A percentile compares a stretch with the other conserved stretches of the same genome.
Conservation (phyloP, 2,329 filamentous ascomycete genomes). For the Herpotrichia juniperi region DNA sequence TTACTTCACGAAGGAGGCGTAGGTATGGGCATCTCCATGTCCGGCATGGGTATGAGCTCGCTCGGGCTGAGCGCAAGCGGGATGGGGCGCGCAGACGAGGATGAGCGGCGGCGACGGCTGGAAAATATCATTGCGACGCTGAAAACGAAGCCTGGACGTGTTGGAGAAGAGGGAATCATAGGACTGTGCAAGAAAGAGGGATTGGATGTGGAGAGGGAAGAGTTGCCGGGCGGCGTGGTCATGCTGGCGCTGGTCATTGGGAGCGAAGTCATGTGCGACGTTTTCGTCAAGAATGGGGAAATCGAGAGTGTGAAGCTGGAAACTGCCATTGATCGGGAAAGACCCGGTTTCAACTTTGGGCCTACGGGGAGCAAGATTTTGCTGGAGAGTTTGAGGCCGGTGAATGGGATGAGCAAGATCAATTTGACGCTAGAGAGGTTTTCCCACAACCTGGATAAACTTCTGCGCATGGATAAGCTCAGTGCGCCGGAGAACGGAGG, state of each 20-base stretch:
- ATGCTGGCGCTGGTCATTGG: conserved; percentile 43
- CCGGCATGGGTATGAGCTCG: conserved; percentile 45
- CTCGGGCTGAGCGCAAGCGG: conserved; percentile 45
- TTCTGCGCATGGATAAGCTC: conserved; percentile 73
- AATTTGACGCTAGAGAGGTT: conserved; percentile 75
- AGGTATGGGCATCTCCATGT: conserved; percentile 53
- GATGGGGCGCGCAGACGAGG: conserved; percentile 56
- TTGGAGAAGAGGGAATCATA: conserved; percentile 78
- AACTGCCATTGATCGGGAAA: conserved; percentile 65
- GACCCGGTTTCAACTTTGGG: conserved; percentile 61
- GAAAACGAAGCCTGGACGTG: conserved; percentile 69
- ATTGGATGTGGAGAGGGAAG: conserved; percentile 55
- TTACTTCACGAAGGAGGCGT: conserved; percentile 47
- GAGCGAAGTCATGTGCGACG: conserved; percentile 39
- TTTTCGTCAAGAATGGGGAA: conserved; percentile 36
- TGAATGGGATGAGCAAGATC: conserved; percentile 65
- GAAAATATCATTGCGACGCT: conserved; percentile 70
- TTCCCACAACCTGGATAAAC: conserved; percentile 71
- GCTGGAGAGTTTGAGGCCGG: conserved; percentile 66
- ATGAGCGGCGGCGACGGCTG: conserved; percentile 58
- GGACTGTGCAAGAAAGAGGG: conserved; percentile 71
- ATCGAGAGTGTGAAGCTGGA: conserved; percentile 66
- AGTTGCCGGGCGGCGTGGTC: conserved; percentile 31
- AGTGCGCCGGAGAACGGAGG: conserved; percentile 63
- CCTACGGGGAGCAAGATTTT: conserved; percentile 68